Evolutionary conservation across 2,329 filamentous ascomycete genomes (phyloP).

Genomic region (Epichloe typhina): DNA sequence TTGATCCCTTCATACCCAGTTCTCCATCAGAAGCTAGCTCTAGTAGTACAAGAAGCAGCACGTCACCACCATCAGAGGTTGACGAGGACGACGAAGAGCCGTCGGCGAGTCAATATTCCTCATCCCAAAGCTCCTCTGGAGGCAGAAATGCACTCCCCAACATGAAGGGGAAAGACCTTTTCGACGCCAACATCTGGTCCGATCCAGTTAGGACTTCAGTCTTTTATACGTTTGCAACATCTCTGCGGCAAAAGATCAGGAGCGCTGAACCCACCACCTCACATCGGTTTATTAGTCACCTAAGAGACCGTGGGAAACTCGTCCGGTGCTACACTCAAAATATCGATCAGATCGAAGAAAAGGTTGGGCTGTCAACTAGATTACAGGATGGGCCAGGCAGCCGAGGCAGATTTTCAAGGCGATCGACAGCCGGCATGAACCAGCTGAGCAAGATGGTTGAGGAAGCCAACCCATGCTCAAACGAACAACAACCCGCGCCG

Average conservation of each 20-base stretch:
- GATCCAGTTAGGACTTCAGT: slow-evolving; percentile 55
- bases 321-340: slow-evolving; percentile 65
- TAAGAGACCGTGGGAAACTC: slow-evolving; percentile 54
- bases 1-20: slow-evolving; percentile 34
- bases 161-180: slow-evolving; percentile 58
- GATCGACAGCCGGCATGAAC: slow-evolving; percentile 22
- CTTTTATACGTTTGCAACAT: slow-evolving; percentile 61
- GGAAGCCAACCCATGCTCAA: slow-evolving; percentile 12
- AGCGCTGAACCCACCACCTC: slow-evolving; percentile 51
- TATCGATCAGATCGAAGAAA: slow-evolving; percentile 60
- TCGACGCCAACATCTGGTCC: slow-evolving; percentile 57
- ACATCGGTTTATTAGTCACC: slow-evolving; percentile 54
- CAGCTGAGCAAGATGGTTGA: slow-evolving; percentile 26
- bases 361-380: slow-evolving; percentile 52
- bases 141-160: slow-evolving; percentile 34
- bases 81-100: slow-evolving; percentile 26
- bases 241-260: slow-evolving; percentile 48
- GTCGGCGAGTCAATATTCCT: slow-evolving; percentile 24
- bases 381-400: slow-evolving; percentile 49
- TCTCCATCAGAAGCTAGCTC: slow-evolving; percentile 24
- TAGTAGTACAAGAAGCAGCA: slow-evolving; percentile 22
- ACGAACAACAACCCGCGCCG: slow-evolving; percentile 6
- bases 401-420: slow-evolving; percentile 44
- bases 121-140: slow-evolving; percentile 25
- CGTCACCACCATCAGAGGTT: slow-evolving; percentile 29